Base-by-base conservation (phyloP, 306 rosid species). In the Ormosia semicastrata region DNA sequence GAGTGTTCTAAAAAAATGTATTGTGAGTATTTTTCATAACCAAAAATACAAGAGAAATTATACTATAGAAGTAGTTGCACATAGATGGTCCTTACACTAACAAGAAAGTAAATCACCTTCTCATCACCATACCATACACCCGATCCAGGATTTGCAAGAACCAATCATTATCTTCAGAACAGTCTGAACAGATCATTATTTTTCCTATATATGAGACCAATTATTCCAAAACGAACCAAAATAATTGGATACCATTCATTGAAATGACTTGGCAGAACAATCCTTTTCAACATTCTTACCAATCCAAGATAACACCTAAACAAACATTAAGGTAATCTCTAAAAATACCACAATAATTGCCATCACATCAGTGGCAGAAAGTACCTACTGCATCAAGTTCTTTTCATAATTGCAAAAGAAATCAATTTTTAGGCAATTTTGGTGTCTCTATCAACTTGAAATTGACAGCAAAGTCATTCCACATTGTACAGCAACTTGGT, bases 371-470 rank as follows among this genome's bases (percentile, higher is more conserved):
- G 75, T 69, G 81, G 75, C 86, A 62, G 73, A 65, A 63, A 63
- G 43, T 58, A 81, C 72, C 78, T 15, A 36, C 41, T 3, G 47
- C 8, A 53, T 47, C 49, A 7, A 63, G 52, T 39, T 44, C 73
- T 57, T 43, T n/a, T 50, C 37, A 64, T 34, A 40, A 57, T 68
- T 60, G 54, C 57, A 24, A 11, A 62, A 34, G 76, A 46, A 65
- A 34, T 53, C 75, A 86, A 17, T 37, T 24, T 52, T 75, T 50
- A 30, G 67, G 7, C 47, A 41, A 9, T 49, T 82, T 14, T 54
- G 93, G 97, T 53, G 91, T 66, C 37, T 88, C 87, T 34, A 85
- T 77, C 92, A 93, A 81, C 72, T 84, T 86, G 64, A 91, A 89
- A 75, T 85, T 77, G 79, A 84, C 76, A 39, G 77, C 75, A 8